Percentiles rank a stretch among this genome's conserved stretches.
These are phyloP conservation scores for Aquilaria sinensis DNA, from an alignment of 345 rosid species.

Conservation along the genomic window DNA sequence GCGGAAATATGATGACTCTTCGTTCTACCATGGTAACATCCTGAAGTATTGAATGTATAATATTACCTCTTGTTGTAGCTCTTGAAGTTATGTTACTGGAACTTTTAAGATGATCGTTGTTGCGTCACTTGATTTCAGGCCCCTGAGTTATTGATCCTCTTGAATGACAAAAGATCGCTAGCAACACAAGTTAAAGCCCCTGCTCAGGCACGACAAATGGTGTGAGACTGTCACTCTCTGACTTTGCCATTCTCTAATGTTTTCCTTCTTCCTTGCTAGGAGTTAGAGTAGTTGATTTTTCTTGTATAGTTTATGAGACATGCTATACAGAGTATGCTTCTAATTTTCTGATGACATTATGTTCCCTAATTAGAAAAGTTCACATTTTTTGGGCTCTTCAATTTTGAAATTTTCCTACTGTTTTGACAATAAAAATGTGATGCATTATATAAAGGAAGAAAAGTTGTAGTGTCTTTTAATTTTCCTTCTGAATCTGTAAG, in stretches of 20 bases:
- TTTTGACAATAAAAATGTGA: too few species aligned
- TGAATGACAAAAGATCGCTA: slow-evolving; percentile 36
- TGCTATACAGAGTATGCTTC: too few species aligned
- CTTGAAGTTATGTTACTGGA: neutral
- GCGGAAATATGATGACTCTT: slow-evolving; percentile 32
- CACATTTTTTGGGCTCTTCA: neutral
- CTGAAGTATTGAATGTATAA: slow-evolving; percentile 9
- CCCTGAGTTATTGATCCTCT: slow-evolving; percentile 31
- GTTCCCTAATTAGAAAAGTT: neutral
- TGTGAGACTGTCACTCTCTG: slow-evolving; percentile 20
- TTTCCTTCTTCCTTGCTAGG: slow-evolving; percentile 1
- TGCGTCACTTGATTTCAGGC: slow-evolving; percentile 32
- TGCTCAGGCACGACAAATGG: slow-evolving; percentile 67
- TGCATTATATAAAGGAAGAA: too few species aligned
- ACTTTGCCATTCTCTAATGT: neutral
- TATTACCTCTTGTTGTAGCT: neutral
- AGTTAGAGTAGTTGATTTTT: neutral
- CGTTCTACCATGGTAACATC: slow-evolving; percentile 53
- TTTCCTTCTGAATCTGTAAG: too few species aligned
- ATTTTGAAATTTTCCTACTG: neutral
- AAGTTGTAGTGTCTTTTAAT: too few species aligned
- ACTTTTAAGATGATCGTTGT: slow-evolving; percentile 5
- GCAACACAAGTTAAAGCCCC: slow-evolving; percentile 56
- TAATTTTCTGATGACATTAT: neutral
- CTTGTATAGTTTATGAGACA: neutral